Conservation (phyloP, 2,329 filamentous ascomycete species). For the Cercospora sp. region DNA sequence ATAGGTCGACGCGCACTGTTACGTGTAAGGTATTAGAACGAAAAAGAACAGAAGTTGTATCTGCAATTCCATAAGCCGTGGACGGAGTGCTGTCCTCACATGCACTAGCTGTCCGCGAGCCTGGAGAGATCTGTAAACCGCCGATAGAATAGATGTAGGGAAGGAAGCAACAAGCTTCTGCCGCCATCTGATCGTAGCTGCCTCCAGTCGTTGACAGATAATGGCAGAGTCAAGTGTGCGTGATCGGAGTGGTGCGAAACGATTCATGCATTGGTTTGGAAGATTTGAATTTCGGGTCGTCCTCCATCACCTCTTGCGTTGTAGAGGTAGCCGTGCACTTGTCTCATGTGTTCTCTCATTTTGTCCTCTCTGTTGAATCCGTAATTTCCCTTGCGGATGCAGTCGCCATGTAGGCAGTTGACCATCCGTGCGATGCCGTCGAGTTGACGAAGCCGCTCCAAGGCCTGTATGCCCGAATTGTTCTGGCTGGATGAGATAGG, state of each 20-base stretch:
- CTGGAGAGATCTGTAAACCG: neutral
- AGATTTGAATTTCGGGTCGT: neutral
- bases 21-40: no score
- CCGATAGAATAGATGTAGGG: neutral
- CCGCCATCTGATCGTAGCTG: neutral
- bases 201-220: neutral
- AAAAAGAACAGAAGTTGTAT: no score
- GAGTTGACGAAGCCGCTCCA: neutral
- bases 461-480: neutral
- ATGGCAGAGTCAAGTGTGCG: neutral
- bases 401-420: conserved; percentile 47
- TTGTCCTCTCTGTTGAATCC: conserved; percentile 61
- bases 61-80: no score
- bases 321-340: conserved; percentile 47
- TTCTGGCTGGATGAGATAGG: neutral
- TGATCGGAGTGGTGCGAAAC: neutral
- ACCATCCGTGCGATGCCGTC: conserved; percentile 31
- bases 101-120: neutral
- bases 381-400: conserved; percentile 47
- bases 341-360: conserved; percentile 58
- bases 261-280: neutral
- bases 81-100: no score
- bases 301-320: neutral
- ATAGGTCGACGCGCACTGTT: no score
- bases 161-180: neutral